Base-by-base conservation (phyloP, 345 rosid genomes). In the Brassica rapa region DNA sequence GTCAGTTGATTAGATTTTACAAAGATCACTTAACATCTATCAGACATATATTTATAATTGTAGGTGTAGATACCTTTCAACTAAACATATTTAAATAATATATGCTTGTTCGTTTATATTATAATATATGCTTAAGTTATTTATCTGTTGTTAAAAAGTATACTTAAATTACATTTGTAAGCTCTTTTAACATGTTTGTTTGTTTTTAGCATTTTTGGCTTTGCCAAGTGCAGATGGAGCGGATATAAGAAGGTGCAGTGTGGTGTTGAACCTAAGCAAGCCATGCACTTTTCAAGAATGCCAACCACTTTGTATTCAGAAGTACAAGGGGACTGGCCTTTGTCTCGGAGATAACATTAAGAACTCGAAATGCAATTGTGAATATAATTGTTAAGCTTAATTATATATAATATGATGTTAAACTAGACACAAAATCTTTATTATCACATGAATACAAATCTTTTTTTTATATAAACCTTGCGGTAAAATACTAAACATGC, bases 231-330 rank as follows among this genome's bases (percentile, higher is more conserved):
- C 19, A 32, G 10, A 67, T 15, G 73, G 60, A 66, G 73, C n/a
- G 4, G 3, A 4, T 6, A 10, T 32, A 27, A 68, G 4, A 61
- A 29, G 6, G 15, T 76, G 80, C 30, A 30, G 7, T 12, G 27
- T 1, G 30, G 15, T 3, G 27, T 15, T 76, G 27, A 21, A 29
- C 1, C 73, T 76, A 11, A 19, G 33, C 68, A 68, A 68, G 73
- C 61, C 79, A 41, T 76, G 79, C 73, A 76, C 1, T 29, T 60
- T 76, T 59, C 8, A 19, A 29, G 46, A 76, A 16, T 76, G 73
- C 25, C 14, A 12, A 12, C 73, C 73, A 43, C n/a, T 12, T 59
- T 76, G 79, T 68, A 0, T 27, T 59, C 32, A 68, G 62, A 59
- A 60, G 29, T 68, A 41, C 62, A 43, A 60, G 3, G 73, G 78